Percentiles rank a stretch among this genome's conserved stretches.
These are phyloP conservation scores for Hyphopichia fennica DNA, from an alignment of 1,139 yeast genomes.

Conservation along the genomic window DNA sequence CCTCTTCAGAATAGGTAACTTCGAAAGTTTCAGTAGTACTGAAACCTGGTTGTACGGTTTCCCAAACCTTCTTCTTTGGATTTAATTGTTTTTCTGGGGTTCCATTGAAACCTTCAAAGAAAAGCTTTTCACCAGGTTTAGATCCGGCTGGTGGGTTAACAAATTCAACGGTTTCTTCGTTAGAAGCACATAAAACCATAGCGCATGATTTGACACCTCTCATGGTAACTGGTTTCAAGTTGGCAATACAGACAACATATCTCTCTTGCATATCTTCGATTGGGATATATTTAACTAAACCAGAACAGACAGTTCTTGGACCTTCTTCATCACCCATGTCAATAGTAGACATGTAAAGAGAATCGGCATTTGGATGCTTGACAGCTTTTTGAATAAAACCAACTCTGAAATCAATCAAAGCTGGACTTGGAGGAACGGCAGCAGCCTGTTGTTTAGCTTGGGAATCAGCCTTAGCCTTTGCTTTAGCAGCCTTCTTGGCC, in stretches of 20 bases:
- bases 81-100: conserved; percentile 90
- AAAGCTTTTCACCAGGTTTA: conserved; percentile 93
- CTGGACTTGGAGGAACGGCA: conserved; percentile 68
- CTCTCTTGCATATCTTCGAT: conserved; percentile 47
- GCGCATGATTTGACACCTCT: conserved; percentile 91
- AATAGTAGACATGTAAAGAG: conserved; percentile 92
- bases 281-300: conserved; percentile 57
- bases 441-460: conserved; percentile 57
- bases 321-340: conserved; percentile 96
- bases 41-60: conserved; percentile 88
- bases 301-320: conserved; percentile 98
- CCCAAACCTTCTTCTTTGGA: conserved; percentile 99
- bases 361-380: conserved; percentile 97
- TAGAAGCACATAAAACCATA: conserved; percentile 94
- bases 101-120: conserved; percentile 87
- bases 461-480: conserved; percentile 64
- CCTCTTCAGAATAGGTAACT: conserved; percentile 81
- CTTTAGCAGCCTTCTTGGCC: conserved; percentile 74
- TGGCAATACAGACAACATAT: conserved; percentile 55
- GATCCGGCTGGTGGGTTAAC: conserved; percentile 95
- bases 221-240: conserved; percentile 67
- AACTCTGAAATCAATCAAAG: conserved; percentile 88
- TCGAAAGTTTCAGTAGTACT: conserved; percentile 74
- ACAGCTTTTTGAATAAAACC: conserved; percentile 96
- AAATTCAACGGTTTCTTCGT: conserved; percentile 72